Evolutionary conservation across 257 asterid genomes (phyloP), one percentile per base, ranked within the genome.

Genomic region (Nicotiana benthamiana): DNA sequence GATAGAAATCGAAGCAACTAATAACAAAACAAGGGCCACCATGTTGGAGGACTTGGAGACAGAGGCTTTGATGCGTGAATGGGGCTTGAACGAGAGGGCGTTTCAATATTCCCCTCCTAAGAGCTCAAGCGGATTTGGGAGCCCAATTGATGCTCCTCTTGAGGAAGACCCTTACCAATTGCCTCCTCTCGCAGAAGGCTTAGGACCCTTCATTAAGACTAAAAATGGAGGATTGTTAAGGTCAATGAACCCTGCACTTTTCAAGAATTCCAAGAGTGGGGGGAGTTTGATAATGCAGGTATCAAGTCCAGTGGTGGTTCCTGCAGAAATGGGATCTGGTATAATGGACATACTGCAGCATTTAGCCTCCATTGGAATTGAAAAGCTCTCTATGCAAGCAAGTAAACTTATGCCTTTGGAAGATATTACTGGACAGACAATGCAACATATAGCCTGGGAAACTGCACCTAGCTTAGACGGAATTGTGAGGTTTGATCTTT

Each of bases 301-400:
- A 12, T 93, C 97, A 36, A 89, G 82, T 82, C 96, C 98, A 26
- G 98, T 95, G 78, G 99, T 95, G 70, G 92, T 93, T 86, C 98
- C 99, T 60, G 97, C 98, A 5, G 97, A 91, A 82, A 90, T 95
- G 97, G 99, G 98, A 74, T 90, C 97, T 46, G 91, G 94, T 46
- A 92, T 93, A 32, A 92, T 90, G 97, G 96, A 90, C 87, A 87
- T 95, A 82, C 88, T 95, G 77, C 94, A 90, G 75, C 92, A 93
- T 79, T 86, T 93, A 79, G 97, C 97, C 26, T 91, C 99, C 81
- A 89, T 91, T 77, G 98, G 98, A 70, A 92, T 93, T 53, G 97
- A 95, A 87, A 95, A 93, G 89, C 95, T 93, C 18, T 95, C 97
- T 1, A 89, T 91, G 95, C 99, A 95, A 85, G 99, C 99, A 72